phyloP scores from a whole-genome alignment of 345 rosid species.

The Moricandia arvensis region DNA sequence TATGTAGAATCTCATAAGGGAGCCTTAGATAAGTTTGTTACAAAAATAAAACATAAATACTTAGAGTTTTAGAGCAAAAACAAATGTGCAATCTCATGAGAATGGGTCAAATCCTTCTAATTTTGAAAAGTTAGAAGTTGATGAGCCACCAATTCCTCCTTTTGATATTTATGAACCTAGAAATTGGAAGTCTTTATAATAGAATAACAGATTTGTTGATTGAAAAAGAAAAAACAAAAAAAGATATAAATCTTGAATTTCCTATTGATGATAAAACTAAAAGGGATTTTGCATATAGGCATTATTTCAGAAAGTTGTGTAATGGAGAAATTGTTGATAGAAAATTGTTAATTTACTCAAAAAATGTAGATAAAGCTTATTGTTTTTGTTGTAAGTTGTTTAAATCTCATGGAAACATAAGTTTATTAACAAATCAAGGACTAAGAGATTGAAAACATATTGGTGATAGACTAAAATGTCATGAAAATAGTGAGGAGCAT shows the following conservation, averaged over 20 bases:
- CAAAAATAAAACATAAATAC: too few relatives aligned
- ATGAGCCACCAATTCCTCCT: background rate
- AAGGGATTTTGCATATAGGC: background rate
- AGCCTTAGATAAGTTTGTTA: too few relatives aligned
- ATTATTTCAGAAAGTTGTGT: constrained; percentile 13
- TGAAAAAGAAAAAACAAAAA: background rate
- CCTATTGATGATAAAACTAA: background rate
- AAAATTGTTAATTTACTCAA: constrained; percentile 4
- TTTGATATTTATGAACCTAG: background rate
- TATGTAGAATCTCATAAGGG: too few relatives aligned
- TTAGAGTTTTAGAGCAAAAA: too few relatives aligned
- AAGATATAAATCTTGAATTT: background rate
- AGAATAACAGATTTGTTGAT: background rate
- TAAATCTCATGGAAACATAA: background rate
- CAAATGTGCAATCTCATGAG: too few relatives aligned
- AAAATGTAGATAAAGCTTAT: background rate
- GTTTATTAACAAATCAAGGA: background rate
- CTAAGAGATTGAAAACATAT: background rate
- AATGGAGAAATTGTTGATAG: background rate
- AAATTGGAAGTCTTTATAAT: background rate
- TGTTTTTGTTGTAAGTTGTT: too few relatives aligned
- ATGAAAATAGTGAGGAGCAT: too few relatives aligned
- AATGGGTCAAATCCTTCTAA: too few relatives aligned
- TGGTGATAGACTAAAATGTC: too few relatives aligned
- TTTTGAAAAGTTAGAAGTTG: too few relatives aligned